A percentile compares a stretch with the other conserved stretches of the same genome.
These are phyloP conservation scores for Epichloe baconii DNA, from an alignment of 2,329 filamentous ascomycete genomes.

Conservation along the genomic window DNA sequence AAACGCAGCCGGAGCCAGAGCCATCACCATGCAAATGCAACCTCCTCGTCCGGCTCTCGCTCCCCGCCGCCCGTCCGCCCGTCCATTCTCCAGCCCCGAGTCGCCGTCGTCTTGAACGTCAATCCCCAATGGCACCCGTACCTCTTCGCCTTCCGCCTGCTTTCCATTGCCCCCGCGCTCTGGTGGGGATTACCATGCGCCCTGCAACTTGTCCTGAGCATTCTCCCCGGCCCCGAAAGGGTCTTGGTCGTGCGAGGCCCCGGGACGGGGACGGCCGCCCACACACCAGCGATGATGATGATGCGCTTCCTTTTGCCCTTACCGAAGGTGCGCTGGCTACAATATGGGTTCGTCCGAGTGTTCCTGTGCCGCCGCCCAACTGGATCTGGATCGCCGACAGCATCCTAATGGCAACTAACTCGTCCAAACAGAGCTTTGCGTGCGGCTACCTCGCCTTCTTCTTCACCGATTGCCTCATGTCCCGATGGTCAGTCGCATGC, in stretches of 20 bases:
- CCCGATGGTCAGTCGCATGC: slow-evolving; percentile 47
- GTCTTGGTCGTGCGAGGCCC: slow-evolving; percentile 15
- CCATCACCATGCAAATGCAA: background rate
- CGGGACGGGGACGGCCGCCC: background rate
- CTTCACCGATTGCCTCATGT: slow-evolving; percentile 78
- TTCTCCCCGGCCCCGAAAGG: slow-evolving; percentile 31
- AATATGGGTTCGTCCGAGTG: slow-evolving; percentile 48
- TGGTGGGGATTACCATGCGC: slow-evolving; percentile 60
- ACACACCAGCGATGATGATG: slow-evolving; percentile 8
- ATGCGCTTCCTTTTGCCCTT: slow-evolving; percentile 26
- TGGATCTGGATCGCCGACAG: no score
- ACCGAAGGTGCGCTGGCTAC: slow-evolving; percentile 60
- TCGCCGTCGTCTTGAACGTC: slow-evolving; percentile 66
- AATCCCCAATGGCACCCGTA: slow-evolving; percentile 60
- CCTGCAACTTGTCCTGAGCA: slow-evolving; percentile 52
- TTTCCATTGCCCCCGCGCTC: slow-evolving; percentile 56
- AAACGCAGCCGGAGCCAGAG: slow-evolving; percentile 1
- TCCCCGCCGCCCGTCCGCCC: slow-evolving; percentile 12
- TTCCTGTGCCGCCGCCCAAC: background rate
- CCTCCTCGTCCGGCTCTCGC: background rate
- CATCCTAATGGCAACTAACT: background rate
- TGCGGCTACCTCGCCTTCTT: slow-evolving; percentile 71
- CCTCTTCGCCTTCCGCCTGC: slow-evolving; percentile 57
- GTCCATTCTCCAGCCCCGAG: slow-evolving; percentile 56
- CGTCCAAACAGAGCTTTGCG: slow-evolving; percentile 47